Percentiles rank a stretch among this genome's conserved stretches.
These are phyloP conservation scores for Madurella mycetomatis DNA, from an alignment of 2,329 filamentous ascomycete species.

Conservation along the genomic window DNA sequence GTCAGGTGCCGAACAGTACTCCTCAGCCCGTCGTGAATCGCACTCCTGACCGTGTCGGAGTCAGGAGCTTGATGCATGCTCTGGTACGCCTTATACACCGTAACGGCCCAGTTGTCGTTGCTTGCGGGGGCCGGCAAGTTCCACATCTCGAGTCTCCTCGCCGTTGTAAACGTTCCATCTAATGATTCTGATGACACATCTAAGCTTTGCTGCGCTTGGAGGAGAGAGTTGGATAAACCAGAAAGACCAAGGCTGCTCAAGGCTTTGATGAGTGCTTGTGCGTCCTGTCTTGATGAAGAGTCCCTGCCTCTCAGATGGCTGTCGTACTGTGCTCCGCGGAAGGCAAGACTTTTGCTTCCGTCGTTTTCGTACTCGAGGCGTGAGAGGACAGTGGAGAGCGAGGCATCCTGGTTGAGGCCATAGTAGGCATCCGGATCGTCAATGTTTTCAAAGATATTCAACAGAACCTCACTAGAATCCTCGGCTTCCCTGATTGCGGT, in stretches of 20 bases:
- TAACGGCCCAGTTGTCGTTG: slow-evolving; percentile 59
- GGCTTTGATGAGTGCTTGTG: slow-evolving; percentile 67
- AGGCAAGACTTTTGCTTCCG: slow-evolving; percentile 80
- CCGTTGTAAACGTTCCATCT: slow-evolving; percentile 72
- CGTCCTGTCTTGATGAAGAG: slow-evolving; percentile 53
- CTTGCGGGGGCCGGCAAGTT: slow-evolving; percentile 71
- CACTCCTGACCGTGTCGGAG: slow-evolving; percentile 46
- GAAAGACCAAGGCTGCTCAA: slow-evolving; percentile 78
- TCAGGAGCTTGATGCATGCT: slow-evolving; percentile 65
- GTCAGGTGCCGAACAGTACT: slow-evolving; percentile 56
- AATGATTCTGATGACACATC: slow-evolving; percentile 55
- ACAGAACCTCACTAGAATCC: slow-evolving; percentile 63
- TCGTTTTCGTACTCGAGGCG: slow-evolving; percentile 87
- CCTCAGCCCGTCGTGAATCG: slow-evolving; percentile 60
- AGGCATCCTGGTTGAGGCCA: slow-evolving; percentile 74
- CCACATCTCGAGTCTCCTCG: slow-evolving; percentile 84
- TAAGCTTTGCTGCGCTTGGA: slow-evolving; percentile 61
- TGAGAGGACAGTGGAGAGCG: slow-evolving; percentile 70
- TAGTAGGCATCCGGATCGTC: slow-evolving; percentile 97
- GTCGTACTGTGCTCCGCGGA: slow-evolving; percentile 87
- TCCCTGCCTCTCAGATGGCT: slow-evolving; percentile 67
- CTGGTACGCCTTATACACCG: slow-evolving; percentile 77
- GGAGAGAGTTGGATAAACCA: slow-evolving; percentile 76
- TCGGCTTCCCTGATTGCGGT: slow-evolving; percentile 48
- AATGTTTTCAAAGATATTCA: slow-evolving; percentile 83